Evolutionary conservation across 805 yeast genomes (phyloP), one percentile per base, ranked within the genome.

Genomic region (Candida nonsorbophila): DNA sequence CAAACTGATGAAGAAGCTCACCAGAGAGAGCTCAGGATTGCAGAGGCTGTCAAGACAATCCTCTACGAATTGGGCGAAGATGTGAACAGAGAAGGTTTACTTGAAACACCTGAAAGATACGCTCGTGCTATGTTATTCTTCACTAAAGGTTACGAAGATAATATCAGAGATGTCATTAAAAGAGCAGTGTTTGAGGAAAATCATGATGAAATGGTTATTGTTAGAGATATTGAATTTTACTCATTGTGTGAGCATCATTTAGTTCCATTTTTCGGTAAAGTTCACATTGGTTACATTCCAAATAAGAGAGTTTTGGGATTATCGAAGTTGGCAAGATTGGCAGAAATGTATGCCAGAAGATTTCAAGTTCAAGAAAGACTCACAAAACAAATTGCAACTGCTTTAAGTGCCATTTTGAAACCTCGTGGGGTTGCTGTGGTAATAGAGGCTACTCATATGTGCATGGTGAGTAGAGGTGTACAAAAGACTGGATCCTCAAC

Each of bases 401-500:
- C 97, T 1, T 61, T 92, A 32, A 77, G 81, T 53, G 97, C 87
- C 50, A 84, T 88, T 35, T 68, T 92, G 47, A 80, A 83, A 49
- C 98, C 98, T 11, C 74, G 88, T 48, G 98, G 98, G 38, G 98
- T 92, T 6, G 98, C 97, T 1, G 98, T 92, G 22, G 97, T 92
- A 16, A 87, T 92, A 48, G 98, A 92, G 59, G 97, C 97, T 12
- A 76, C 90, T 2, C 98, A 92, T 54, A 92, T 92, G 98, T 92
- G 98, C 58, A 92, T 92, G 98, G 97, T 90, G 16, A 85, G 94
- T 55, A 75, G 98, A 52, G 98, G 98, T 33, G 85, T 92, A 16
- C 97, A 92, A 57, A 92, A 92, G 58, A 77, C 95, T 0, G 97
- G 97, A 1, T 83, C 95, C 12, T 73, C 84, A 12, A 92, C 98